phyloP scores from a whole-genome alignment of 2,329 filamentous ascomycete genomes.

The Xylariaceae sp. region DNA sequence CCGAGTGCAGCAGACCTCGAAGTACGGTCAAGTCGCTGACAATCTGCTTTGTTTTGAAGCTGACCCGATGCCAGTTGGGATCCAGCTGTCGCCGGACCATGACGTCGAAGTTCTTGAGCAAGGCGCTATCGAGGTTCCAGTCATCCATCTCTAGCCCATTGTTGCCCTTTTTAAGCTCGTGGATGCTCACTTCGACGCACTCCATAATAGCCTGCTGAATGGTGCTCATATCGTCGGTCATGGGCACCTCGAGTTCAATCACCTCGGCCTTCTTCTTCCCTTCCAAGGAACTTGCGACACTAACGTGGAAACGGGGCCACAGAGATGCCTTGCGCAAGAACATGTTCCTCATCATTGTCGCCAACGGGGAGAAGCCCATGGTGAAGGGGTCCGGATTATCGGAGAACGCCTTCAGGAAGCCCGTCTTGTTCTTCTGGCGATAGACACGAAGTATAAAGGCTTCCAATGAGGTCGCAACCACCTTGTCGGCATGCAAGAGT shows the following conservation, averaged over 20 bases:
- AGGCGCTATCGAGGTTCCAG: conserved; percentile 89
- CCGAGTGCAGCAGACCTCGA: conserved; percentile 71
- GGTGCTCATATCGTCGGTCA: conserved; percentile 88
- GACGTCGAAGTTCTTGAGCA: conserved; percentile 88
- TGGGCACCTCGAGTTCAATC: conserved; percentile 90
- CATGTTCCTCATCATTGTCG: conserved; percentile 86
- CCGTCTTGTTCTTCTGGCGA: conserved; percentile 86
- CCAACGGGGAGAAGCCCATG: conserved; percentile 78
- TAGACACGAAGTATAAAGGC: conserved; percentile 94
- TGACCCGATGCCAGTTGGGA: conserved; percentile 95
- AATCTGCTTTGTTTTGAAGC: conserved; percentile 91
- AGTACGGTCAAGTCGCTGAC: conserved; percentile 83
- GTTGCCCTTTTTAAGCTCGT: conserved; percentile 88
- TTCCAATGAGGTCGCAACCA: conserved; percentile 81
- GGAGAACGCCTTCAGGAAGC: conserved; percentile 94
- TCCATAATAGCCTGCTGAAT: conserved; percentile 95
- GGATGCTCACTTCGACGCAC: conserved; percentile 91
- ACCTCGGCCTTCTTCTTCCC: conserved; percentile 92
- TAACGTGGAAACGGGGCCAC: conserved; percentile 90
- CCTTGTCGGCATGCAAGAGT: conserved; percentile 80
- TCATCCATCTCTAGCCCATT: conserved; percentile 90
- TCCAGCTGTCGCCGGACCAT: conserved; percentile 86
- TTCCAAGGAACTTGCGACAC: conserved; percentile 83
- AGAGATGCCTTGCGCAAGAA: conserved; percentile 84
- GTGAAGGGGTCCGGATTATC: conserved; percentile 90